Evolutionary conservation across 2,329 filamentous ascomycete species (phyloP), one percentile per base, ranked within the genome.

Genomic region (Trichoderma oligosporum): DNA sequence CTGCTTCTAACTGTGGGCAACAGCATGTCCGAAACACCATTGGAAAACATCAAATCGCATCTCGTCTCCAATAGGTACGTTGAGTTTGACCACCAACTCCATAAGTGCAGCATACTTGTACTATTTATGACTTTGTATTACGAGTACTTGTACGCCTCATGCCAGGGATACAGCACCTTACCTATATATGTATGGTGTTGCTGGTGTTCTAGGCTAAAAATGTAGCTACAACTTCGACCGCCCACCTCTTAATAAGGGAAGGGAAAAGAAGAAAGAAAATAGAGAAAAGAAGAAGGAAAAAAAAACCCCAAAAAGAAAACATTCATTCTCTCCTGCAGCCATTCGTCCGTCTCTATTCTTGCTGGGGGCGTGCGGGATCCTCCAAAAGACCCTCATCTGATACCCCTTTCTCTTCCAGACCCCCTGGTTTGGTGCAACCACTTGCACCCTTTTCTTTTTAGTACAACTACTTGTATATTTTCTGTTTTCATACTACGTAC

Each of bases 381-480:
- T 45, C n/a, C 41, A 16, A 14, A 16, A 16, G n/a, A 31, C 27
- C 27, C 27, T 38, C 18, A 27, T 45, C 18, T 29, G 41, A 45
- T 55, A 31, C 51, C 51, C 51, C 41, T 45, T 57, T 44, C 45
- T 39, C 53, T 36, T 18, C 38, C 51, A n/a, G n/a, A n/a, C 51
- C 29, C 31, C 16, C 27, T 38, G 39, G 41, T 42, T n/a, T 22
- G 54, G 54, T 56, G 53, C 53, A 56, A 47, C 53, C 53, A 54
- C 51, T 54, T 54, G 39, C 36, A 39, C n/a, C 41, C 41, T 44
- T 41, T 41, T n/a, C n/a, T n/a, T n/a, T n/a, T n/a, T n/a, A n/a
- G n/a, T n/a, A n/a, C n/a, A n/a, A n/a, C n/a, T n/a, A n/a, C n/a
- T n/a, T n/a, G n/a, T n/a, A n/a, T n/a, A n/a, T n/a, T n/a, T n/a